These are phyloP conservation scores for Aspergillus fructus DNA, from an alignment of 2,329 filamentous ascomycete species.

Conservation along the genomic window DNA sequence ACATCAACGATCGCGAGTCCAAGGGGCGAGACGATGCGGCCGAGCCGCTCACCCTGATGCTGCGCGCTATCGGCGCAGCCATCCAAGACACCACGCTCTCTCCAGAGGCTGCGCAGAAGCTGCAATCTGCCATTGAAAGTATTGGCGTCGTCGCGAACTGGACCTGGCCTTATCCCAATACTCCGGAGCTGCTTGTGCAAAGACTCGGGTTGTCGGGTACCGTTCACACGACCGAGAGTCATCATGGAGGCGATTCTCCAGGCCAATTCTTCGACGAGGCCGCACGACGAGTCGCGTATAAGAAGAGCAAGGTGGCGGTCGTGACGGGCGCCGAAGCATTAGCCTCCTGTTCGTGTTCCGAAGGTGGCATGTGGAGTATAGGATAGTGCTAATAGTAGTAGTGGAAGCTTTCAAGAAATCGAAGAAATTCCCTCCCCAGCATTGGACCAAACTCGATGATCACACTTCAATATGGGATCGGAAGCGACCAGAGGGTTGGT, in stretches of 20 bases:
- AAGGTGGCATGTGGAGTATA: not conserved
- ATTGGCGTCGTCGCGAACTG: constrained; percentile 61
- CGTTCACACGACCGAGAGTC: constrained; percentile 51
- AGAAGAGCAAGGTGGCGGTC: constrained; percentile 57
- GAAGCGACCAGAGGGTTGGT: constrained; percentile 5
- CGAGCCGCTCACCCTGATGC: constrained; percentile 61
- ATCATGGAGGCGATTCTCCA: constrained; percentile 65
- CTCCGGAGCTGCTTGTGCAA: constrained; percentile 55
- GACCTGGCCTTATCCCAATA: constrained; percentile 59
- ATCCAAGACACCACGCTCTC: constrained; percentile 44
- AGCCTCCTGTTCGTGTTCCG: constrained; percentile 46
- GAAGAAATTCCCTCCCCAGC: constrained; percentile 56
- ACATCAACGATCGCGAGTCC: constrained; percentile 57
- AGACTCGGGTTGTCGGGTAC: constrained; percentile 48
- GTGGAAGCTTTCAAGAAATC: constrained; percentile 25
- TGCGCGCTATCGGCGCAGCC: constrained; percentile 54
- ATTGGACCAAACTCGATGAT: constrained; percentile 48
- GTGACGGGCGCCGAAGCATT: constrained; percentile 65
- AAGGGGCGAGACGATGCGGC: constrained; percentile 51
- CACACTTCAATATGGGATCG: constrained; percentile 39
- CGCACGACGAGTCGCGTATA: constrained; percentile 55
- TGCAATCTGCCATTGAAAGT: constrained; percentile 55
- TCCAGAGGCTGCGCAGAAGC: constrained; percentile 25
- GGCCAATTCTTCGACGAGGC: constrained; percentile 64
- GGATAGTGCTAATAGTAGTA: not conserved